Conservation (phyloP, 2,329 filamentous ascomycete species). For the Trichocomaceae sp. region DNA sequence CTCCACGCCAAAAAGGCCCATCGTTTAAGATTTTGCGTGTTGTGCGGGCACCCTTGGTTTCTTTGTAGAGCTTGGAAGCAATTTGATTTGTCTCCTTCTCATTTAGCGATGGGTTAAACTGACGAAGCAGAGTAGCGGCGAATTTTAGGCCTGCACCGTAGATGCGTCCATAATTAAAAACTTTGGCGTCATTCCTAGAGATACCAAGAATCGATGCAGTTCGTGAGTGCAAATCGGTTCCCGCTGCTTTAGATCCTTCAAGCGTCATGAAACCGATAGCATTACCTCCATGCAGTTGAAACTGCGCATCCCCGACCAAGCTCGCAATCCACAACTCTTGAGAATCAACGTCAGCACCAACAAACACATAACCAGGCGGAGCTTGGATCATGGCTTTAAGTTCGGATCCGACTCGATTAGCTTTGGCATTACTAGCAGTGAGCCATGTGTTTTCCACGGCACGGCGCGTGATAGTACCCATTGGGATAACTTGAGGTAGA, state of each 20-base stretch:
- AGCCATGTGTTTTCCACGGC: constrained; percentile 98
- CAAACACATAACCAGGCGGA: constrained; percentile 83
- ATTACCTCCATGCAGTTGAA: constrained; percentile 91
- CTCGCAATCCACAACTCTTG: constrained; percentile 98
- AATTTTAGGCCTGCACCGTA: constrained; percentile 97
- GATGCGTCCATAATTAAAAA: constrained; percentile 98
- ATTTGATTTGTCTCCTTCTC: constrained; percentile 71
- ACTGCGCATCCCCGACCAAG: constrained; percentile 87
- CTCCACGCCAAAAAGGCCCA: constrained; percentile 84
- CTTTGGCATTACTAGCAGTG: constrained; percentile 94
- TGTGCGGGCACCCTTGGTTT: constrained; percentile 86
- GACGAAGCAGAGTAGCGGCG: constrained; percentile 77
- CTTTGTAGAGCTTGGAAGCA: constrained; percentile 73
- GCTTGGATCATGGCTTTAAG: constrained; percentile 95
- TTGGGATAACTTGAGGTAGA: constrained; percentile 89
- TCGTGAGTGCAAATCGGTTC: constrained; percentile 89
- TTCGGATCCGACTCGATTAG: constrained; percentile 91
- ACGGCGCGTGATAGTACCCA: constrained; percentile 92
- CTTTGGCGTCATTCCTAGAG: constrained; percentile 87
- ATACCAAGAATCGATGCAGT: constrained; percentile 91
- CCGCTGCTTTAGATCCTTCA: constrained; percentile 88
- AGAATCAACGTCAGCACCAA: constrained; percentile 95
- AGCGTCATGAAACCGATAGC: constrained; percentile 99
- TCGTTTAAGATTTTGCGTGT: constrained; percentile 65
- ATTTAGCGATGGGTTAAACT: constrained; percentile 82